phyloP scores from a whole-genome alignment of 495 filamentous ascomycete genomes.

The Penicillium crystallinum region DNA sequence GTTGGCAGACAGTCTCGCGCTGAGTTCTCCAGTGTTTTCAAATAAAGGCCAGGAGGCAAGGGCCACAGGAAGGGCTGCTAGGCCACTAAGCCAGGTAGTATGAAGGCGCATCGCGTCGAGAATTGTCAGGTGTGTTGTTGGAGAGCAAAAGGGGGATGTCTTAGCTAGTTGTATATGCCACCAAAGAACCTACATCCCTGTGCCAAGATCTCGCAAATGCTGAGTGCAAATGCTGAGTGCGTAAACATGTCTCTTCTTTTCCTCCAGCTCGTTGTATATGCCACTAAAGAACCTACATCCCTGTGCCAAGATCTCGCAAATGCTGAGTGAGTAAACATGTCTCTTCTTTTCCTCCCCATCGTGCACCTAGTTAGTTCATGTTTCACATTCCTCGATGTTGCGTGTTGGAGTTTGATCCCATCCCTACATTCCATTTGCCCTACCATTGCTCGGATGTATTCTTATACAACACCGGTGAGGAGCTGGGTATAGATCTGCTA shows the following conservation, averaged over 20 bases:
- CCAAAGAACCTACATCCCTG: not conserved
- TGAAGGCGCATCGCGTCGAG: slow-evolving; percentile 9
- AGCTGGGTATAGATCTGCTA: not conserved
- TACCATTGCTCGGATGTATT: not conserved
- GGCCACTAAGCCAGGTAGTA: slow-evolving; percentile 4
- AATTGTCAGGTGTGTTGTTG: not conserved
- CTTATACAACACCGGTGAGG: not conserved
- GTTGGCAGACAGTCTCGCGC: slow-evolving; percentile 3
- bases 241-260: too few relatives aligned
- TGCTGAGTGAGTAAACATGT: too few relatives aligned
- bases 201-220: not conserved
- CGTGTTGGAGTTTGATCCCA: not conserved
- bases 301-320: not conserved
- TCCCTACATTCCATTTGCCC: not conserved
- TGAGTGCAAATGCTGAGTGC: not conserved
- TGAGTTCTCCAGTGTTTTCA: not conserved
- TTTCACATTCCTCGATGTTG: not conserved
- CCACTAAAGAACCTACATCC: not conserved
- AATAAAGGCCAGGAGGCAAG: slow-evolving; percentile 9
- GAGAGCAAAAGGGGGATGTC: not conserved
- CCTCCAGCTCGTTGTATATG: not conserved
- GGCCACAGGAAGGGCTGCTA: slow-evolving; percentile 9
- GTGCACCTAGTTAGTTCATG: not conserved
- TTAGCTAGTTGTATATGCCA: not conserved
- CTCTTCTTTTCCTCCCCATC: too few relatives aligned